Evolutionary conservation across 257 asterid genomes (phyloP).

Genomic region (Fraxinus pennsylvanica): DNA sequence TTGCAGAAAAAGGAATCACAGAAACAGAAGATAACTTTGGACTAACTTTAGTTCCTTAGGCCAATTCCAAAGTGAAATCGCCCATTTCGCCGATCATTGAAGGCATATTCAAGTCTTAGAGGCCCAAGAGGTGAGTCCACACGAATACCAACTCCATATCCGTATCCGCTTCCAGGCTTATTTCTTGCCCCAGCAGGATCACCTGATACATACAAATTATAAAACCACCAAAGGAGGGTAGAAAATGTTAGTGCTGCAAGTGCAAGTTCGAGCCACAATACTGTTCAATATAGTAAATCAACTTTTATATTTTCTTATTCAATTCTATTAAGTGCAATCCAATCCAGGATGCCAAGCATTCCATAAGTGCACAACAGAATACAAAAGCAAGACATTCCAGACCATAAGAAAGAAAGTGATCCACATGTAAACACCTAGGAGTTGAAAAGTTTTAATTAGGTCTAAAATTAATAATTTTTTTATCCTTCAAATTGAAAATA

Average conservation of each 20-base stretch:
- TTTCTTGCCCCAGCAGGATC: slow-evolving; percentile 97
- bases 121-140: slow-evolving; percentile 96
- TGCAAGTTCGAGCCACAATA: not conserved
- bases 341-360: not conserved
- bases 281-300: no score
- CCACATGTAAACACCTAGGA: not conserved
- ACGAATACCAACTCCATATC: slow-evolving; percentile 83
- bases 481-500: not conserved
- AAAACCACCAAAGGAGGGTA: not conserved
- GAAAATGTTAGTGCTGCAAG: not conserved
- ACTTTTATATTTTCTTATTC: not conserved
- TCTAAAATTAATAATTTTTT: no score
- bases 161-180: slow-evolving; percentile 94
- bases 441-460: no score
- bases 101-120: slow-evolving; percentile 87
- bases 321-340: not conserved
- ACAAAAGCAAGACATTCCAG: not conserved
- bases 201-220: slow-evolving; percentile 42
- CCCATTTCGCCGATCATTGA: slow-evolving; percentile 76
- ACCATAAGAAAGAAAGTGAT: not conserved
- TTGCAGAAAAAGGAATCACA: not conserved
- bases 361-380: no score
- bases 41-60: slow-evolving; percentile 52
- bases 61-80: slow-evolving; percentile 96
- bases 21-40: not conserved